Conservation (phyloP, 1,284 basidiomycete species). For the Apiotrichum montevideense region DNA sequence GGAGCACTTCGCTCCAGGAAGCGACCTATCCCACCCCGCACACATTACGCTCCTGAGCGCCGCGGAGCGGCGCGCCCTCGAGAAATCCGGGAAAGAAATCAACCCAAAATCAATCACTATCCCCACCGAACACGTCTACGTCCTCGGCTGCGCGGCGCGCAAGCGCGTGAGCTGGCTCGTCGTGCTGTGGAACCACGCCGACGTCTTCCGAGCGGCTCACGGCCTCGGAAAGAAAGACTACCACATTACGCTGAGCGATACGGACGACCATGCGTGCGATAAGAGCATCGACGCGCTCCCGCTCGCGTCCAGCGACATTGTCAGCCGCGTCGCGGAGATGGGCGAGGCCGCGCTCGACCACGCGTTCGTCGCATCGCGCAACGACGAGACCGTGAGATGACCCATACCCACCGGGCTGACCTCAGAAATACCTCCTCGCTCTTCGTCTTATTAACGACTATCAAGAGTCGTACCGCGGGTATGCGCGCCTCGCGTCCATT, state of each 20-base stretch:
- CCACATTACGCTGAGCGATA: constrained; percentile 53
- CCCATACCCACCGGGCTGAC: not conserved
- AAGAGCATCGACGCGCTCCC: constrained; percentile 37
- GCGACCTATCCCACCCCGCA: not conserved
- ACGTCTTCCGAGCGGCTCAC: constrained; percentile 51
- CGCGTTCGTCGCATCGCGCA: constrained; percentile 29
- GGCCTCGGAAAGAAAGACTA: constrained; percentile 55
- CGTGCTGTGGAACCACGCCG: constrained; percentile 56
- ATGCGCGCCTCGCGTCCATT: constrained; percentile 53
- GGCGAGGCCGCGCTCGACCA: constrained; percentile 44
- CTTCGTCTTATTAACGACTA: constrained; percentile 1
- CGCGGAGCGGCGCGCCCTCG: not conserved
- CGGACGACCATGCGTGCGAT: constrained; percentile 50
- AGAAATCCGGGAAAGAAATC: too few relatives aligned
- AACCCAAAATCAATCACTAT: not conserved
- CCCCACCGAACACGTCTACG: constrained; percentile 4
- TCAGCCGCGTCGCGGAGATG: constrained; percentile 47
- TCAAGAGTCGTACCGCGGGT: constrained; percentile 51
- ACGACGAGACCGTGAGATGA: not conserved
- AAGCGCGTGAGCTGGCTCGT: constrained; percentile 46
- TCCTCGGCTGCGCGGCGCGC: not conserved
- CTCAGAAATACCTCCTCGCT: too few relatives aligned
- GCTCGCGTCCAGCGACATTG: constrained; percentile 40
- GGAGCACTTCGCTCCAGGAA: not conserved
- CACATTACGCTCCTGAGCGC: not conserved